Percentiles rank a stretch among this genome's conserved stretches.
phyloP scores from a whole-genome alignment of 2,329 filamentous ascomycete genomes.

The Hymenoscyphus salicellus region DNA sequence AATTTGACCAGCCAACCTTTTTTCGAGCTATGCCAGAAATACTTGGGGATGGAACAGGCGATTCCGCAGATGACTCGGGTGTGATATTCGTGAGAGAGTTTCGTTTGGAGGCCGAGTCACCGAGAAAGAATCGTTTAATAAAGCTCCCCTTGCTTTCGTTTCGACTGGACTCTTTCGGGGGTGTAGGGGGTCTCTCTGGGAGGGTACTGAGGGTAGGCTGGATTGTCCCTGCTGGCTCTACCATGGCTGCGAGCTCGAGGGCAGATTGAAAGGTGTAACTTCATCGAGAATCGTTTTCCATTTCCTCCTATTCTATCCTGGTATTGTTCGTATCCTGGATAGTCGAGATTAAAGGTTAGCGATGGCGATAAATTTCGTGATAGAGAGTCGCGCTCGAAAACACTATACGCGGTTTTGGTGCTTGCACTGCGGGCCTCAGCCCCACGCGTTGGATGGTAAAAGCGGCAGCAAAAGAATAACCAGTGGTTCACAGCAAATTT shows the following conservation, averaged over 20 bases:
- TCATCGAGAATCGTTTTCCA: constrained; percentile 21
- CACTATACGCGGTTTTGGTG: too few relatives aligned
- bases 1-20: constrained; percentile 64
- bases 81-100: constrained; percentile 22
- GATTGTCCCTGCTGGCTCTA: constrained; percentile 27
- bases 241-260: constrained; percentile 34
- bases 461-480: too few relatives aligned
- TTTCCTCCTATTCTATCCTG: not conserved
- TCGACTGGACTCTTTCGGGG: constrained; percentile 47
- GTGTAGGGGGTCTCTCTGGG: constrained; percentile 62
- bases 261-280: constrained; percentile 17
- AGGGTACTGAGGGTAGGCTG: constrained; percentile 55
- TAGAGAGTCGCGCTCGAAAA: not conserved
- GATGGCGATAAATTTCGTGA: not conserved
- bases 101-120: constrained; percentile 25
- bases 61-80: constrained; percentile 38
- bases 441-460: too few relatives aligned
- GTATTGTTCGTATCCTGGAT: not conserved
- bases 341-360: not conserved
- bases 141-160: constrained; percentile 37
- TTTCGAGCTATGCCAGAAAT: constrained; percentile 34
- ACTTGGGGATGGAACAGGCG: constrained; percentile 15
- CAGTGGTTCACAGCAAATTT: too few relatives aligned
- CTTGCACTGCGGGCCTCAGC: too few relatives aligned
- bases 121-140: constrained; percentile 34